phyloP scores from a whole-genome alignment of 257 asterid genomes.

The Thymus mandschuricus region DNA sequence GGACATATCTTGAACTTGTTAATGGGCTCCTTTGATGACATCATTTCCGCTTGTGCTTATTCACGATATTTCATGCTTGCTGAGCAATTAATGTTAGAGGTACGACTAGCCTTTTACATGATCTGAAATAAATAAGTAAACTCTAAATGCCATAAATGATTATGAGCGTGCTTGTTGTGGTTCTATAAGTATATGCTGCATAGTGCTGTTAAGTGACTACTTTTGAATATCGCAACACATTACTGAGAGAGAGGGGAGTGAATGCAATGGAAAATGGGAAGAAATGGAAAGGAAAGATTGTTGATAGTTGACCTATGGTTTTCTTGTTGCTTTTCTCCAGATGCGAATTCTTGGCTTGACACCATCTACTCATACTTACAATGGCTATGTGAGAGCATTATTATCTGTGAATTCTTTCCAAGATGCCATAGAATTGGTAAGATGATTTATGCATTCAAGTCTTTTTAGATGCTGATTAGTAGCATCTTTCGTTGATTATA shows the following conservation, averaged over 20 bases:
- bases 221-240: constrained; percentile 21
- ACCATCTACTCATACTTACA: constrained; percentile 63
- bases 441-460: constrained; percentile 28
- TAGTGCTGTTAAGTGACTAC: constrained; percentile 12
- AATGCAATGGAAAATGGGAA: constrained; percentile 8
- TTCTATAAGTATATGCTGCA: background rate
- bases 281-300: constrained; percentile 1
- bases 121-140: constrained; percentile 14
- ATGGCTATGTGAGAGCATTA: constrained; percentile 69
- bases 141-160: background rate
- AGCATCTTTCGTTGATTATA: constrained; percentile 18
- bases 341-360: constrained; percentile 83
- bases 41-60: constrained; percentile 71
- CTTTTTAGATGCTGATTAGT: constrained; percentile 26
- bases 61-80: constrained; percentile 56
- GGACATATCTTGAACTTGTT: constrained; percentile 50
- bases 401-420: constrained; percentile 52
- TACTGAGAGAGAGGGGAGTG: background rate
- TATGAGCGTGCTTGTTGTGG: constrained; percentile 1
- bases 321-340: constrained; percentile 43
- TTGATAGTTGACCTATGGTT: constrained; percentile 1
- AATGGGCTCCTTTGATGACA: constrained; percentile 68
- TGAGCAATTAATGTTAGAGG: constrained; percentile 77
- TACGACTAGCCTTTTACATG: constrained; percentile 35
- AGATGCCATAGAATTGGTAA: constrained; percentile 78